Percentiles rank a stretch among this genome's conserved stretches.
These are phyloP conservation scores for Onygenales sp. DNA, from an alignment of 2,329 filamentous ascomycete genomes.

Conservation along the genomic window DNA sequence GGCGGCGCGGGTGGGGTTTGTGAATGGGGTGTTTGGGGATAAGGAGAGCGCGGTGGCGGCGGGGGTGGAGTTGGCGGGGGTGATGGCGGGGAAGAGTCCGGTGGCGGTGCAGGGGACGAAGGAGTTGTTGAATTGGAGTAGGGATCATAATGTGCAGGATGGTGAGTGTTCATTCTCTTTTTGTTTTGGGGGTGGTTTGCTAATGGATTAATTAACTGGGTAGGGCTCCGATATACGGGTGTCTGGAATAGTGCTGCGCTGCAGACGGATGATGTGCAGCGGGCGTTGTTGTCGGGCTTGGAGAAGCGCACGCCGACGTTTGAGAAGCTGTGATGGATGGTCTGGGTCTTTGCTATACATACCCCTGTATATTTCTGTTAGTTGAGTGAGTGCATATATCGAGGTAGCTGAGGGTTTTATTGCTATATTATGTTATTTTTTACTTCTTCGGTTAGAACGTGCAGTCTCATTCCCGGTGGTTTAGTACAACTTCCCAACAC, in stretches of 20 bases:
- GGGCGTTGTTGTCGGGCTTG: slow-evolving; percentile 65
- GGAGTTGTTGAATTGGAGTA: slow-evolving; percentile 70
- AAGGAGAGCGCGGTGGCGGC: slow-evolving; percentile 56
- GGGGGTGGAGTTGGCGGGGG: slow-evolving; percentile 52
- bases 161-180: slow-evolving; percentile 41
- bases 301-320: slow-evolving; percentile 73
- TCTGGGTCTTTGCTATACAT: background rate
- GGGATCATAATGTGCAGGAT: slow-evolving; percentile 68
- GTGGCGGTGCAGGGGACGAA: slow-evolving; percentile 83
- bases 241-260: slow-evolving; percentile 81
- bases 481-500: too few species aligned
- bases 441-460: too few species aligned
- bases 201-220: background rate
- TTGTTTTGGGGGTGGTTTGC: background rate
- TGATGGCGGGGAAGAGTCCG: slow-evolving; percentile 73
- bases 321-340: slow-evolving; percentile 59
- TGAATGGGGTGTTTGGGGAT: slow-evolving; percentile 28
- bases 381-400: background rate
- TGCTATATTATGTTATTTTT: too few species aligned
- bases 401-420: too few species aligned
- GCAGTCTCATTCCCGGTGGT: too few species aligned
- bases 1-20: slow-evolving; percentile 34
- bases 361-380: background rate
- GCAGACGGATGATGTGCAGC: slow-evolving; percentile 68
- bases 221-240: slow-evolving; percentile 68